Evolutionary conservation across 2,329 filamentous ascomycete species (phyloP), one percentile per base, ranked within the genome.

Genomic region (Aureobasidium vineae): DNA sequence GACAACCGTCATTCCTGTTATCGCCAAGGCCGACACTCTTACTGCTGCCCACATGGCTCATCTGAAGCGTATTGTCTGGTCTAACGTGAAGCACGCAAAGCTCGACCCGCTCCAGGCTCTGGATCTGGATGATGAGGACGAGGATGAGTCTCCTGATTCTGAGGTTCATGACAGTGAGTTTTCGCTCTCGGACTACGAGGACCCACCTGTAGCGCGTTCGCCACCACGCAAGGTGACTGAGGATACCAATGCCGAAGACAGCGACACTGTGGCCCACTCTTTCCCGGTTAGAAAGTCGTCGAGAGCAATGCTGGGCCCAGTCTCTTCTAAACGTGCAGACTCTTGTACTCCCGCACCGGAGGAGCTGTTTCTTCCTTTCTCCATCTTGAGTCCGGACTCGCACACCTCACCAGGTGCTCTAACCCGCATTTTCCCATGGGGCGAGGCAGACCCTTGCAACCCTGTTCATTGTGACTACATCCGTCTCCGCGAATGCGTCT

Each of bases 1-100:
- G 83, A 98, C 95, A 0, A 96, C 92, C 0, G 92, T 98, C 67
- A 91, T 99, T 54, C 95, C 95, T 0, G 88, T 99, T 67, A 94
- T 99, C 74, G 90, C 92, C 75, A 99, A 99, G 79, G 94, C 95
- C 45, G 95, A 99, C 76, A 97, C 93, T 16, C 90, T 98, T 72
- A 98, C 95, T n/a, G 88, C 90, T 0, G 90, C 90, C 63, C 95
- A 99, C 79, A 98, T 98, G 95, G 83, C 86, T 53, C 88, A 91
- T 72, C 85, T 99, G 70, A 97, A 97, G 82, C 92, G 89, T 79
- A 88, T 89, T 15, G 93, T 99, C 40, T 96, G 91, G 87, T 87
- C 91, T 64, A 93, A 90, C 72, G 83, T 99, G 69, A 94, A 95
- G 79, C 88, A 87, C 73, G 88, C 92, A 16, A 90, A 90, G 70